These are phyloP conservation scores for Epichloe hybrida DNA, from an alignment of 2,329 filamentous ascomycete genomes.

Conservation along the genomic window DNA sequence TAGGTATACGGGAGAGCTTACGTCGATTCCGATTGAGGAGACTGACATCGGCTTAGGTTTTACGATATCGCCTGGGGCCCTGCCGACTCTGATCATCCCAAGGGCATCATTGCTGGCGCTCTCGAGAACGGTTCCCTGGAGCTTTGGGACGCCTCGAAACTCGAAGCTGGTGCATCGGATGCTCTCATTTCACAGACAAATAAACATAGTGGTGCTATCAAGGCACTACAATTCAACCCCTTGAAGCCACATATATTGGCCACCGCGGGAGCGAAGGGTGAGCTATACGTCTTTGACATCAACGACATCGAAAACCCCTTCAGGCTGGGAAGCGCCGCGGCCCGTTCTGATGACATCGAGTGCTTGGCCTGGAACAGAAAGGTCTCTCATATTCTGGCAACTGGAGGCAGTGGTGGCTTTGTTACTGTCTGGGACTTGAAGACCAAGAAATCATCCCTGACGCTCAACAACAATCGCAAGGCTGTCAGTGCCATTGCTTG, in stretches of 20 bases:
- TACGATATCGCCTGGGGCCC: conserved; percentile 94
- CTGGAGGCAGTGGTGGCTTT: conserved; percentile 83
- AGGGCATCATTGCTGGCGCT: conserved; percentile 86
- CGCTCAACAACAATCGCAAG: conserved; percentile 89
- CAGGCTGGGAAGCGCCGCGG: conserved; percentile 73
- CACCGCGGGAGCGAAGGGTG: conserved; percentile 85
- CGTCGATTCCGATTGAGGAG: neutral
- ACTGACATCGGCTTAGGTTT: conserved; percentile 46
- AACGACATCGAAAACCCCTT: conserved; percentile 83
- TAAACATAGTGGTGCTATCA: conserved; percentile 87
- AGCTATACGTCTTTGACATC: conserved; percentile 90
- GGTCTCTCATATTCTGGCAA: conserved; percentile 90
- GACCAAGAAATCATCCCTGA: conserved; percentile 93
- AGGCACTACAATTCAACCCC: conserved; percentile 93
- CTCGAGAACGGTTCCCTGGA: conserved; percentile 89
- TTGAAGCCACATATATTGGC: conserved; percentile 81
- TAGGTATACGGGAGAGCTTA: conserved; percentile 42
- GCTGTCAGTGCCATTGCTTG: conserved; percentile 90
- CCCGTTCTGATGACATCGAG: conserved; percentile 87
- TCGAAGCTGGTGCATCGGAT: conserved; percentile 46
- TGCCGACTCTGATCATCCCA: conserved; percentile 61
- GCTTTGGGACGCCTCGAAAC: conserved; percentile 76
- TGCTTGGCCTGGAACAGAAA: conserved; percentile 98
- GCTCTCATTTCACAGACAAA: conserved; percentile 74
- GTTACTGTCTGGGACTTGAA: conserved; percentile 98